A percentile compares a stretch with the other conserved stretches of the same genome.
phyloP scores from a whole-genome alignment of 306 rosid genomes.

The Trifolium repens region DNA sequence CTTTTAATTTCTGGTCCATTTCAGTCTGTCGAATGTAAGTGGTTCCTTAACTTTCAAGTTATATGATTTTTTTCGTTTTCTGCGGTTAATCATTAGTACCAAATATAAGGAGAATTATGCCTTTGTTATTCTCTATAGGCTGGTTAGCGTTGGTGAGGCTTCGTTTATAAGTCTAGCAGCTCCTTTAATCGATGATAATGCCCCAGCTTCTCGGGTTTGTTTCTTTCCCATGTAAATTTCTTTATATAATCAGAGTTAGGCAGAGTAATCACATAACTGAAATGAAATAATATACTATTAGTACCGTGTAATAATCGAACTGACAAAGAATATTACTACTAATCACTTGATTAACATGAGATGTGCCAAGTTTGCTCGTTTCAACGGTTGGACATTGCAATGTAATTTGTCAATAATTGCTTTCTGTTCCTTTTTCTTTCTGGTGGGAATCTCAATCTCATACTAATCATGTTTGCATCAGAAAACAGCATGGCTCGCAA shows the following conservation, averaged over 20 bases:
- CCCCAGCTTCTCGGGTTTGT: conserved; percentile 75
- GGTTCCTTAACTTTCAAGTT: conserved; percentile 31
- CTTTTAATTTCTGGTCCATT: conserved; percentile 85
- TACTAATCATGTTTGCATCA: conserved; percentile 42
- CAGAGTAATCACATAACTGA: no score
- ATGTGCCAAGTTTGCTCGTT: neutral
- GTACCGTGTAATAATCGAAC: neutral
- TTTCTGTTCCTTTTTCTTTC: neutral
- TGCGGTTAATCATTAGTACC: conserved; percentile 8
- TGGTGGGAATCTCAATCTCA: conserved; percentile 38
- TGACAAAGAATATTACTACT: neutral
- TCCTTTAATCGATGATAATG: conserved; percentile 90
- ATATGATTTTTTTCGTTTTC: neutral
- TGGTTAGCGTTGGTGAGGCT: conserved; percentile 95
- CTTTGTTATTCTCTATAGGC: conserved; percentile 51
- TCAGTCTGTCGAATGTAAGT: conserved; percentile 79
- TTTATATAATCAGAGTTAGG: no score
- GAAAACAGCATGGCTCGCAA: conserved; percentile 81
- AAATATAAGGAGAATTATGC: conserved; percentile 7
- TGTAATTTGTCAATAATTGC: conserved; percentile 21
- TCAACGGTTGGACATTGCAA: neutral
- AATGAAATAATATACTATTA: neutral
- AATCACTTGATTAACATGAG: conserved; percentile 15
- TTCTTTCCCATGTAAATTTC: neutral
- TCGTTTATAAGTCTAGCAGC: conserved; percentile 95